Evolutionary conservation across 345 rosid species (phyloP), one percentile per base, ranked within the genome.

Genomic region (Ricinus communis): DNA sequence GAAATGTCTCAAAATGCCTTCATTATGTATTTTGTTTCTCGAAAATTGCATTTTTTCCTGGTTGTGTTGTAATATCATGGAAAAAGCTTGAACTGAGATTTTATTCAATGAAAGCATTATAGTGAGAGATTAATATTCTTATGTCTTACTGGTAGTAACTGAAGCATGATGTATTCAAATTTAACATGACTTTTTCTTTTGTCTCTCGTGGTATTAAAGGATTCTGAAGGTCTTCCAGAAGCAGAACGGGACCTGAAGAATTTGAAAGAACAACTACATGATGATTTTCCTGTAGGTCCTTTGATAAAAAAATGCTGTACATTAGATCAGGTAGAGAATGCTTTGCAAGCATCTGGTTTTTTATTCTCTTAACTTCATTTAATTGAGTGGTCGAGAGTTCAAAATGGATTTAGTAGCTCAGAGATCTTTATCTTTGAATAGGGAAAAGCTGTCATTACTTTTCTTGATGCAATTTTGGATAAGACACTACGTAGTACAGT

Each of bases 281-380:
- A 95, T 77, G 96, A 87, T 81, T 90, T 89, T 76, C 98, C 98
- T 62, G 94, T 85, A 50, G 99, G 99, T 76, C 93, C 98, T 65
- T 80, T 95, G 80, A 86, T 95, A 65, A 89, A 87, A 81, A 93
- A 85, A 77, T 95, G 98, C 60, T 92, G 96, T 77, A 90, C 99
- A 47, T 66, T 95, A 74, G 99, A 95, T 83, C 99, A 95, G 96
- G 99, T 95, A 56, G 36, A 61, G 38, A 51, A 57, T 61, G 58
- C 36, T 54, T 47, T 33, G 71, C 27, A 13, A 21, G 18, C 68
- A 38, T 63, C 52, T 51, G 33, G 36, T 55, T 31, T 63, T 46
- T 12, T 21, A 51, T 65, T 70, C 60, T 70, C 45, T 70, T 13
- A 24, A 3, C 51, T 27, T 27, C 65, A 62, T 56, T 15, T 58